Conservation (phyloP, 148 eudicot genomes). For the Persicaria maculosa region DNA sequence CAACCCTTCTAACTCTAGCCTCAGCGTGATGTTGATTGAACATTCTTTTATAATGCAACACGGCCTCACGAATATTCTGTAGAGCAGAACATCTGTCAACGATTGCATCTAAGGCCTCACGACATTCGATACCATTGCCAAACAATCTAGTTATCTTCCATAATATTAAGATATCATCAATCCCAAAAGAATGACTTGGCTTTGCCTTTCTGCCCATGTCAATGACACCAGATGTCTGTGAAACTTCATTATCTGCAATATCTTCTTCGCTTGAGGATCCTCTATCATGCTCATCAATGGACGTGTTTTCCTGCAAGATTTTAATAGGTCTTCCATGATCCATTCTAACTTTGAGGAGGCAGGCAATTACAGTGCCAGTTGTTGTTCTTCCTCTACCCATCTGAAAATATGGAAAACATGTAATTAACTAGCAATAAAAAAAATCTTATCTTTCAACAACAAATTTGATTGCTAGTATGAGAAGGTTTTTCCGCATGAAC, state of each 20-base stretch:
- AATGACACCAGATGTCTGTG: slow-evolving; percentile 18
- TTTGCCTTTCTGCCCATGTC: slow-evolving; percentile 33
- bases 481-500: neutral
- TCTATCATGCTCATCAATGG: slow-evolving; percentile 38
- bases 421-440: neutral
- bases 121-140: slow-evolving; percentile 93
- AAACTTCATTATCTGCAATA: slow-evolving; percentile 33
- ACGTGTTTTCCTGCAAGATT: slow-evolving; percentile 44
- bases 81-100: slow-evolving; percentile 94
- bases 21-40: slow-evolving; percentile 87
- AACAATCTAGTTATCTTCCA: slow-evolving; percentile 97
- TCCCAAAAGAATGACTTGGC: slow-evolving; percentile 61
- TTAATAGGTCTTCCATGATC: slow-evolving; percentile 81
- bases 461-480: neutral
- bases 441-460: neutral
- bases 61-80: slow-evolving; percentile 94
- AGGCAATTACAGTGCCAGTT: slow-evolving; percentile 94
- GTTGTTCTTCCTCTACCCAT: slow-evolving; percentile 98
- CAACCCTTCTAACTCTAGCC: slow-evolving; percentile 87
- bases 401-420: slow-evolving; percentile 30
- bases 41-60: slow-evolving; percentile 60
- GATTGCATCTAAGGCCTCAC: slow-evolving; percentile 87
- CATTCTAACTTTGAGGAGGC: slow-evolving; percentile 82
- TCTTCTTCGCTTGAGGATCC: slow-evolving; percentile 63
- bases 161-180: slow-evolving; percentile 78